Percentiles rank a stretch among this genome's conserved stretches.
phyloP scores from a whole-genome alignment of 177 flowering plant species.

The Vitis hybrid region DNA sequence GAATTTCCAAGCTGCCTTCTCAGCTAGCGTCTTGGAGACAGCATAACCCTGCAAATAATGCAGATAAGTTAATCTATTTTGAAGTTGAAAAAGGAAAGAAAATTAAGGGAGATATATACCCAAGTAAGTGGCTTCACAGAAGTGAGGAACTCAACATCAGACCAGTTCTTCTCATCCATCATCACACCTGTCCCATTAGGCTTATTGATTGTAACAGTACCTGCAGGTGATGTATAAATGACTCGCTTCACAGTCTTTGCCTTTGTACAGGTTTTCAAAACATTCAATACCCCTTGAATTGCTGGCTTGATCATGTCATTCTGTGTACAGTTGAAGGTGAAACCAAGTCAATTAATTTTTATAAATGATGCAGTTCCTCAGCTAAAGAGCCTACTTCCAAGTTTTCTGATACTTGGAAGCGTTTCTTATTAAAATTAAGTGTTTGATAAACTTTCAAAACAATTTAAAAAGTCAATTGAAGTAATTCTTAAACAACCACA shows the following conservation, averaged over 20 bases:
- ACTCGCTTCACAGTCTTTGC: slow-evolving; percentile 68
- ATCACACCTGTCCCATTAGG: slow-evolving; percentile 47
- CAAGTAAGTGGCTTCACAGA: slow-evolving; percentile 74
- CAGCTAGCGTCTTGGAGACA: slow-evolving; percentile 69
- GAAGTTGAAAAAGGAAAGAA: no score
- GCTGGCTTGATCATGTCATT: slow-evolving; percentile 30
- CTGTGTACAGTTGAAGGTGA: no score
- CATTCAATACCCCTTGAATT: slow-evolving; percentile 58
- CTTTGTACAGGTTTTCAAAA: slow-evolving; percentile 56
- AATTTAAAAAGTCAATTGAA: no score
- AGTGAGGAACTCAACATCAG: slow-evolving; percentile 56
- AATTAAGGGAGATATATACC: slow-evolving; percentile 33
- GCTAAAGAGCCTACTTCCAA: no score
- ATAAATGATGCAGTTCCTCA: no score
- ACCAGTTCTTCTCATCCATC: slow-evolving; percentile 64
- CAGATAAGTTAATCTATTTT: no score
- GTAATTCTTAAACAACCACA: no score
- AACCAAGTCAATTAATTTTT: no score
- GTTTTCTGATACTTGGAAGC: no score
- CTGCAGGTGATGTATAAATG: slow-evolving; percentile 78
- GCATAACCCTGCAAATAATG: slow-evolving; percentile 62
- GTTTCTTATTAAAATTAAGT: no score
- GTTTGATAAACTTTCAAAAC: no score
- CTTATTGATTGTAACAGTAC: slow-evolving; percentile 57
- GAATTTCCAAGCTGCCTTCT: slow-evolving; percentile 71